Base-by-base conservation (phyloP, 257 asterid species). In the Solanum piurae region DNA sequence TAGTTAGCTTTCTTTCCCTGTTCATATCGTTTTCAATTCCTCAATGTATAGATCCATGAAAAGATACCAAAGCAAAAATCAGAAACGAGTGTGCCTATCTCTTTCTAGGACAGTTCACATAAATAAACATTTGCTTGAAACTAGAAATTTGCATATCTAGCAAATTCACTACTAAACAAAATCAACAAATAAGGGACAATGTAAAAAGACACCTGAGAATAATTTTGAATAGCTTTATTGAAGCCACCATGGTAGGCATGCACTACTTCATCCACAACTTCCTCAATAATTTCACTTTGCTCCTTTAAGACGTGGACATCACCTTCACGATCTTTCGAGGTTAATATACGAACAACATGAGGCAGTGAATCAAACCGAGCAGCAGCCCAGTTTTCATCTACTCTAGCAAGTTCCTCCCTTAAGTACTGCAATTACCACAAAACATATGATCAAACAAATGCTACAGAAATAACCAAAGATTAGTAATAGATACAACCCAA, bases 361-460 rank as follows among this genome's bases (percentile, higher is more conserved):
- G 99, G 99, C 85, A 97, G 92, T 77, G 99, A 94, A 92, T 97
- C 99, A 83, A 97, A 97, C 76, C 99, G 99, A 9, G 99, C 98
- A 84, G 97, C 94, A 87, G 95, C 92, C 99, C 99, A 97, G 94
- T 94, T 94, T 90, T 96, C 99, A 86, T 97, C 98, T 93, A 97
- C 93, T 92, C 89, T 96, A 74, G 94, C 90, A 89, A 97, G 97
- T 87, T 97, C 99, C 91, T 94, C 97, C 94, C 92, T 94, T 84
- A 96, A 86, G 88, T 92, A 91, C 99, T 97, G 96, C 93, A 91
- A 86, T 90, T 85, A 71, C 80, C 86, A 89, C 86, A 87, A 80
- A 91, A 84, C 79, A 64, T 37, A 72, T 82, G 31, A 82, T 49
- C 86, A 82, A 31, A 29, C 44, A 82, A 82, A 31, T 82, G 69